Conservation (phyloP, 2,329 filamentous ascomycete genomes). For the Penicillium janthinellum region DNA sequence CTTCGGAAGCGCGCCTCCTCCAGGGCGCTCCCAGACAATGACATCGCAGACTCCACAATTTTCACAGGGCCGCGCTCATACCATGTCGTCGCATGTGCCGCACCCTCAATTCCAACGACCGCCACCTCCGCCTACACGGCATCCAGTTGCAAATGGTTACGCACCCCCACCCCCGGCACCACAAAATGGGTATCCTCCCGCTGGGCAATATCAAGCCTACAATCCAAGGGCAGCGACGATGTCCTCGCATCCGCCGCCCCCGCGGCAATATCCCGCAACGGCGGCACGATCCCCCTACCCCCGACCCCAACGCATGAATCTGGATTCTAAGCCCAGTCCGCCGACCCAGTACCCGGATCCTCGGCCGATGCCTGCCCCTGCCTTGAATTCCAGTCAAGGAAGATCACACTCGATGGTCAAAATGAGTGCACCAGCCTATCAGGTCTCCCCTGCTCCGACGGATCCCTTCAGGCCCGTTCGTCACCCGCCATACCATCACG, state of each 20-base stretch:
- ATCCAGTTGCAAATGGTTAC: constrained; percentile 47
- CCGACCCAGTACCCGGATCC: constrained; percentile 61
- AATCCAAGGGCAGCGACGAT: constrained; percentile 36
- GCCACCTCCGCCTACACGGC: constrained; percentile 47
- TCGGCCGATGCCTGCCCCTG: constrained; percentile 65
- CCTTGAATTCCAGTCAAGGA: constrained; percentile 81
- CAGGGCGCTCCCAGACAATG: constrained; percentile 94
- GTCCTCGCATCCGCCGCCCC: constrained; percentile 57
- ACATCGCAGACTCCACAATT: constrained; percentile 71
- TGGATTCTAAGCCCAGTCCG: constrained; percentile 58
- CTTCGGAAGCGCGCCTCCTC: constrained; percentile 82
- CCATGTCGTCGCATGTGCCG: constrained; percentile 64
- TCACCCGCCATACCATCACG: constrained; percentile 69
- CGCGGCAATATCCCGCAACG: constrained; percentile 59
- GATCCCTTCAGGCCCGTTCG: constrained; percentile 69
- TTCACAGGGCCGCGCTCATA: constrained; percentile 72
- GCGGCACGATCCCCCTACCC: constrained; percentile 68
- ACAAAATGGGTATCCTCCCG: constrained; percentile 41
- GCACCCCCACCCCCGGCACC: constrained; percentile 40
- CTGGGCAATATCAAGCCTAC: constrained; percentile 46
- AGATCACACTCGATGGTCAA: constrained; percentile 91
- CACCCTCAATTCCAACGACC: constrained; percentile 48
- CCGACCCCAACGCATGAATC: constrained; percentile 64
- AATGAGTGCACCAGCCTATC: constrained; percentile 72
- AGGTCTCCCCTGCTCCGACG: constrained; percentile 53